phyloP scores from a whole-genome alignment of 2,329 filamentous ascomycete genomes.

The Clarireedia hainanense region DNA sequence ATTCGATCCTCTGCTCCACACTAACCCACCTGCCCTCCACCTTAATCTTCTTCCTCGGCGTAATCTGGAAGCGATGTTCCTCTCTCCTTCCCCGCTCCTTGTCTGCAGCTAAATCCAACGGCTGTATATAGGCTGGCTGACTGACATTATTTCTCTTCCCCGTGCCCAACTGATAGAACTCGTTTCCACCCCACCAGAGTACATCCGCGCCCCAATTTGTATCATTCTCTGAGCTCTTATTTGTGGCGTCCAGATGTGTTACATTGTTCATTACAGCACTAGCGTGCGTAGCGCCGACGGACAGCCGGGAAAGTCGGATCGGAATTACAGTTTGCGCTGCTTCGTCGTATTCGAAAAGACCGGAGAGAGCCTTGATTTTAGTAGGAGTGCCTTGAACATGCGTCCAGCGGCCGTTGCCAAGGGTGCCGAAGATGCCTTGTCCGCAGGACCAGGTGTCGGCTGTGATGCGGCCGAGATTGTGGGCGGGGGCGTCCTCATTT shows the following conservation, averaged over 20 bases:
- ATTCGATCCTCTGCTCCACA: slow-evolving; percentile 82
- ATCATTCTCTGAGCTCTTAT: slow-evolving; percentile 50
- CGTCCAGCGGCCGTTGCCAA: slow-evolving; percentile 84
- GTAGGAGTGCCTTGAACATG: slow-evolving; percentile 71
- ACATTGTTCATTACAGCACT: slow-evolving; percentile 79
- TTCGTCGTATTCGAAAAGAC: slow-evolving; percentile 84
- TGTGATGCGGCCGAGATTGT: slow-evolving; percentile 46
- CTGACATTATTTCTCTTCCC: slow-evolving; percentile 78
- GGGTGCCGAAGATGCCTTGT: slow-evolving; percentile 71
- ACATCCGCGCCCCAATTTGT: slow-evolving; percentile 86
- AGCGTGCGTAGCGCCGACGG: slow-evolving; percentile 72
- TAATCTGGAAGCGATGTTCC: slow-evolving; percentile 71
- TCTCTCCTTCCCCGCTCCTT: slow-evolving; percentile 55
- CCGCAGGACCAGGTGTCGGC: slow-evolving; percentile 84
- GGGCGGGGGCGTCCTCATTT: slow-evolving; percentile 31
- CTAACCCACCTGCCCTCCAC: slow-evolving; percentile 63
- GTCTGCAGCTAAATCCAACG: slow-evolving; percentile 60
- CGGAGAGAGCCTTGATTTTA: slow-evolving; percentile 77
- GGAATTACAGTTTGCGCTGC: slow-evolving; percentile 56
- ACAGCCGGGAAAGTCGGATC: slow-evolving; percentile 67
- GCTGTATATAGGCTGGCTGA: slow-evolving; percentile 69
- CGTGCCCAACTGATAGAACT: slow-evolving; percentile 86
- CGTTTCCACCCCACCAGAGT: slow-evolving; percentile 91
- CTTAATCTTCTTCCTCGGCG: slow-evolving; percentile 63
- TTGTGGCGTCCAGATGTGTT: slow-evolving; percentile 47